Evolutionary conservation across 305 asterid genomes (phyloP).

Genomic region (Fraxinus greggii): DNA sequence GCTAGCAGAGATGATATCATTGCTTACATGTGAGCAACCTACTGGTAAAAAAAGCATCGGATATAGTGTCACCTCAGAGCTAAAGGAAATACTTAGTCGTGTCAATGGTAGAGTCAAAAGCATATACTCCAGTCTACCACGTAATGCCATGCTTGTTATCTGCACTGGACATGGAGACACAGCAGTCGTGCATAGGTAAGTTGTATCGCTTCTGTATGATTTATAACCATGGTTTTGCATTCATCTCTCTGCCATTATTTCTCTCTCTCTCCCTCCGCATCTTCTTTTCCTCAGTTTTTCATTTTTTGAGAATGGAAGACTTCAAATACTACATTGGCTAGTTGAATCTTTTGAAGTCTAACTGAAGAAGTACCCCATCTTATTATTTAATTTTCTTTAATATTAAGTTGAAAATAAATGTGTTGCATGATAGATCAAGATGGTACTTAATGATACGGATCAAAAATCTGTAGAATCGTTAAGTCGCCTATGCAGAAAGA

Average conservation of each 20-base stretch:
- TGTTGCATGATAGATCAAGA: not conserved
- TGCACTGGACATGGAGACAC: constrained; percentile 97
- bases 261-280: not conserved
- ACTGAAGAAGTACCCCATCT: not conserved
- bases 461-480: not conserved
- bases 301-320: not conserved
- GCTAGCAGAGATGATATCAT: constrained; percentile 85
- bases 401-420: not conserved
- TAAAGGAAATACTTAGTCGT: constrained; percentile 66
- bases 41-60: constrained; percentile 45
- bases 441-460: not conserved
- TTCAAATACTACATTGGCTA: not conserved
- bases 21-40: constrained; percentile 71
- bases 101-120: constrained; percentile 59
- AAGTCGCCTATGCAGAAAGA: not conserved
- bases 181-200: constrained; percentile 79
- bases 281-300: not conserved
- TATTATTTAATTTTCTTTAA: not conserved
- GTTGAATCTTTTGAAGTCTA: not conserved
- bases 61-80: constrained; percentile 52
- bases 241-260: not conserved
- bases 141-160: constrained; percentile 75
- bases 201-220: not conserved
- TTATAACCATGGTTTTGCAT: constrained; percentile 1
- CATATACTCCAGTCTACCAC: constrained; percentile 68